Conservation (phyloP, 306 rosid species). For the Potentilla sterilis region DNA sequence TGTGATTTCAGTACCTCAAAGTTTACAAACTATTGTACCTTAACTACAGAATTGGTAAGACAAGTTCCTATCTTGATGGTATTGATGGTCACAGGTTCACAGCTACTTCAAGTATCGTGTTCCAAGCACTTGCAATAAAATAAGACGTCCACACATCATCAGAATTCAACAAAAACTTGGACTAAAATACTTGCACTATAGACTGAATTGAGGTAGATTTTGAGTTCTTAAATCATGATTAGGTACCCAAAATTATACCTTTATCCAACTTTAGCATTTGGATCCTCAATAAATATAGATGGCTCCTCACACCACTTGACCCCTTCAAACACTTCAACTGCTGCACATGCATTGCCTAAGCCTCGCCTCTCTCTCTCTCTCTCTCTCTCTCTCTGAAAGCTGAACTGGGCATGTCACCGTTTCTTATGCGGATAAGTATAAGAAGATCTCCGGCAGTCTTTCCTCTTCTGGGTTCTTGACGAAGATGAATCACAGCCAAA, state of each 20-base stretch:
- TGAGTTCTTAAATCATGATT: conserved; percentile 26
- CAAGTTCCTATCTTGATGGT: too few species aligned
- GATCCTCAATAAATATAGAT: conserved; percentile 2
- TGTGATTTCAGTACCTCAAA: too few species aligned
- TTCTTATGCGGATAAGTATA: conserved; percentile 1
- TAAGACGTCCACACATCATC: background rate
- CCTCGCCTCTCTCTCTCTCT: background rate
- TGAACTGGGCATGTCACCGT: background rate
- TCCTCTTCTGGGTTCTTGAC: conserved; percentile 2
- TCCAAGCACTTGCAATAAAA: too few species aligned
- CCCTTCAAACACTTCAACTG: conserved; percentile 29
- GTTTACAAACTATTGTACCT: too few species aligned
- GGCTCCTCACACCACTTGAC: conserved; percentile 9
- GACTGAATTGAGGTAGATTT: background rate
- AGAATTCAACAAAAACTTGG: background rate
- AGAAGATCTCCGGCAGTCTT: background rate
- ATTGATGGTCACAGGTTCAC: too few species aligned
- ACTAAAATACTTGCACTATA: background rate
- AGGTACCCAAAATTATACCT: conserved; percentile 27
- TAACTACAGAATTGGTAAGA: too few species aligned
- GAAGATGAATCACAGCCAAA: background rate
- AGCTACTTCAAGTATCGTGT: too few species aligned
- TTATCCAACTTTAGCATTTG: conserved; percentile 2
- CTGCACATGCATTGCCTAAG: background rate
- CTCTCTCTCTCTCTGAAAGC: conserved; percentile 1